A percentile compares a stretch with the other conserved stretches of the same genome.
Conservation (phyloP, 176 grass and related monocot genomes). For the Raddia distichophylla region DNA sequence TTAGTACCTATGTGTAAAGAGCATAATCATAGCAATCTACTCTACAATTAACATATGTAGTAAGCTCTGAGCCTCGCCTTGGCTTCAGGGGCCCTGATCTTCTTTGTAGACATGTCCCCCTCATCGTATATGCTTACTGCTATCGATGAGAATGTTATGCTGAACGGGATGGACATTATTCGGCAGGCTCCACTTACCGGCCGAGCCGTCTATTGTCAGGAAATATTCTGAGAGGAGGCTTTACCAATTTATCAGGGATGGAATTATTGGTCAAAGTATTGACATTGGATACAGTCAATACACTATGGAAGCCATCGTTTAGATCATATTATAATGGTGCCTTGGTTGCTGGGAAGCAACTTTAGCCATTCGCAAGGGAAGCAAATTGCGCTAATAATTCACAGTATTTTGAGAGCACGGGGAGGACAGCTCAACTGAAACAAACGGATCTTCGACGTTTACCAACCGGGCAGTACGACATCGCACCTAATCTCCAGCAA, state of each 20-base stretch:
- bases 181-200: too few species aligned
- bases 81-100: too few species aligned
- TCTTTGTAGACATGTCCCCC: too few species aligned
- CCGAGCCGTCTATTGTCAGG: too few species aligned
- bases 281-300: not conserved
- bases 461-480: not conserved
- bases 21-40: too few species aligned
- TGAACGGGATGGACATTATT: too few species aligned
- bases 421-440: slow-evolving; percentile 2
- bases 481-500: not conserved
- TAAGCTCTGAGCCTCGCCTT: too few species aligned
- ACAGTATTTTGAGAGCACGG: not conserved
- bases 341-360: not conserved
- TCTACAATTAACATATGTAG: too few species aligned
- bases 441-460: not conserved
- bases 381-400: not conserved
- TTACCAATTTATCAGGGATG: not conserved
- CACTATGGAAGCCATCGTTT: not conserved
- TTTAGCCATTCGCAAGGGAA: not conserved
- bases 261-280: not conserved
- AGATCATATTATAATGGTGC: not conserved
- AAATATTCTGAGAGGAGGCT: not conserved
- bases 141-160: too few species aligned
- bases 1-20: too few species aligned
- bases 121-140: too few species aligned